Percentiles rank a stretch among this genome's conserved stretches.
phyloP scores from a whole-genome alignment of 805 yeast species.

The Myxozyma neotropica region DNA sequence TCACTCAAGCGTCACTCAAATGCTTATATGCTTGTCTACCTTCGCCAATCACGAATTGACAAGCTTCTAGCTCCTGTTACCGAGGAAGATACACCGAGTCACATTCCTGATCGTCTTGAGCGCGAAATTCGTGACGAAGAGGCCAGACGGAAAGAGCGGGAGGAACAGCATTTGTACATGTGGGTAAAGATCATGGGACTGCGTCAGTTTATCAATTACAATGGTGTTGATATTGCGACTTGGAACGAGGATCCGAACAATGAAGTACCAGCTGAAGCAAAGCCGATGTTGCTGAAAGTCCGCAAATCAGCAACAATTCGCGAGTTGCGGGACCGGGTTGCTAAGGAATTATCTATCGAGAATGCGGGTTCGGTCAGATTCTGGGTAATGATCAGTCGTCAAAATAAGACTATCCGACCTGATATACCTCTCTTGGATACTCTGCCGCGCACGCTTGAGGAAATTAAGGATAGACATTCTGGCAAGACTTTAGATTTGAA shows the following conservation, averaged over 20 bases:
- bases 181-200: slow-evolving; percentile 60
- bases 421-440: slow-evolving; percentile 47
- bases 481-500: slow-evolving; percentile 55
- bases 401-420: slow-evolving; percentile 71
- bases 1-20: slow-evolving; percentile 80
- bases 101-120: slow-evolving; percentile 66
- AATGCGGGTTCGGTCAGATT: slow-evolving; percentile 50
- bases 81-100: slow-evolving; percentile 63
- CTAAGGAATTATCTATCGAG: slow-evolving; percentile 47
- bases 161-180: slow-evolving; percentile 69
- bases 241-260: slow-evolving; percentile 49
- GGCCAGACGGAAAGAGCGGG: slow-evolving; percentile 57
- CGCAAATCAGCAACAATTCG: slow-evolving; percentile 58
- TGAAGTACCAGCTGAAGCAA: slow-evolving; percentile 46
- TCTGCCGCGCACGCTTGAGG: slow-evolving; percentile 46
- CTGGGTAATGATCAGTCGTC: slow-evolving; percentile 67
- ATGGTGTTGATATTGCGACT: slow-evolving; percentile 77
- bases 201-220: slow-evolving; percentile 57
- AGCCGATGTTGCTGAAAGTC: slow-evolving; percentile 55
- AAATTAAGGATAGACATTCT: slow-evolving; percentile 52
- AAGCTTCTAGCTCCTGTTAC: slow-evolving; percentile 61
- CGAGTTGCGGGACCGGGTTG: slow-evolving; percentile 55
- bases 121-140: slow-evolving; percentile 63
- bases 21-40: slow-evolving; percentile 95
- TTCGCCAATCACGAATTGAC: slow-evolving; percentile 62